phyloP scores from a whole-genome alignment of 768 basidiomycete genomes.

The Sporobolomyces roseus region DNA sequence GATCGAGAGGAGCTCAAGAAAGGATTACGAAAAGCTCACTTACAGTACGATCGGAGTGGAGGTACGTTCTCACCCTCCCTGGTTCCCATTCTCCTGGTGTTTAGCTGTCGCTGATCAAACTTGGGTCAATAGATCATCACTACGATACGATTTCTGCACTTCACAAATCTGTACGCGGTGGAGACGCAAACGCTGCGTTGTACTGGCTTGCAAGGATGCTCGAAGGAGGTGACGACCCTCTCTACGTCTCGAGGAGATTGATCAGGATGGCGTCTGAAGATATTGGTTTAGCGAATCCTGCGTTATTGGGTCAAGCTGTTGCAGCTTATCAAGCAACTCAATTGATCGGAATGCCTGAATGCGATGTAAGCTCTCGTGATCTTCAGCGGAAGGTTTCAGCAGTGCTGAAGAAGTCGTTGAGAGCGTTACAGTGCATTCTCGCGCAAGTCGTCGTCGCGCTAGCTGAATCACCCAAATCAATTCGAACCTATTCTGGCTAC shows the following conservation, averaged over 20 bases:
- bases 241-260: conserved; percentile 71
- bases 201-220: conserved; percentile 72
- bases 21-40: conserved; percentile 59
- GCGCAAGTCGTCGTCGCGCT: conserved; percentile 74
- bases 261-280: conserved; percentile 81
- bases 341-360: conserved; percentile 67
- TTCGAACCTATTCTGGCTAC: conserved; percentile 73
- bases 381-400: background rate
- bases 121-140: conserved; percentile 35
- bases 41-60: conserved; percentile 65
- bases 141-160: conserved; percentile 54
- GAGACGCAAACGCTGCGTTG: conserved; percentile 70
- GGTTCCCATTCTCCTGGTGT: background rate
- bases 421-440: conserved; percentile 58
- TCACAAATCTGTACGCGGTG: conserved; percentile 77
- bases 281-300: conserved; percentile 71
- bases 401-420: background rate
- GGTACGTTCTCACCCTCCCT: conserved; percentile 56
- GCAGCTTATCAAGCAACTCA: conserved; percentile 52
- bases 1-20: conserved; percentile 57
- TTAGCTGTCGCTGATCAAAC: background rate
- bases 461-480: conserved; percentile 76
- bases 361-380: conserved; percentile 47
- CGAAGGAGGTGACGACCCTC: conserved; percentile 56
- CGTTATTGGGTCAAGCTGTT: conserved; percentile 64